Evolutionary conservation across 208 protist species (phyloP).

Genomic region (Crithidia fasciculata): DNA sequence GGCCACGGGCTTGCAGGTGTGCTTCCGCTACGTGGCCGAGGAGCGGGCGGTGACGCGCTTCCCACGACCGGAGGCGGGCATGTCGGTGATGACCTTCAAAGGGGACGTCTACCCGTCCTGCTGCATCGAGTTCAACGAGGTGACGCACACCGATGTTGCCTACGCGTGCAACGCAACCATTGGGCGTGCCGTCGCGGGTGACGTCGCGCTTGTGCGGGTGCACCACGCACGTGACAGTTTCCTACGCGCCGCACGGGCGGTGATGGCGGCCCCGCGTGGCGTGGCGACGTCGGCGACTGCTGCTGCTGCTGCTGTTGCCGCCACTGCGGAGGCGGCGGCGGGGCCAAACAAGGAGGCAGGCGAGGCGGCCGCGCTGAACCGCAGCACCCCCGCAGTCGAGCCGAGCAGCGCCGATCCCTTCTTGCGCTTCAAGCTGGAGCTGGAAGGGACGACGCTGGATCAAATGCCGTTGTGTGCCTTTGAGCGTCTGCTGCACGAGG

Average conservation of each 20-base stretch:
- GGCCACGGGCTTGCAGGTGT: slow-evolving; percentile 31
- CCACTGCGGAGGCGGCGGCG: not conserved
- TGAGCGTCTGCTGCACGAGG: slow-evolving; percentile 48
- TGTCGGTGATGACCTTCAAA: slow-evolving; percentile 15
- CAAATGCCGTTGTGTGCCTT: slow-evolving; percentile 51
- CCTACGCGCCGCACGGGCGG: slow-evolving; percentile 23
- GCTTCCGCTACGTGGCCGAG: slow-evolving; percentile 32
- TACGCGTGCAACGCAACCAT: slow-evolving; percentile 45
- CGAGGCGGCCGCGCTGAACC: slow-evolving; percentile 6
- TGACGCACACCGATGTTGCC: slow-evolving; percentile 42
- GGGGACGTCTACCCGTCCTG: slow-evolving; percentile 34
- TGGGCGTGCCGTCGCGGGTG: slow-evolving; percentile 43
- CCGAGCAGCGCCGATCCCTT: slow-evolving; percentile 1
- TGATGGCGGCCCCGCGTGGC: slow-evolving; percentile 22
- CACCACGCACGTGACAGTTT: slow-evolving; percentile 70
- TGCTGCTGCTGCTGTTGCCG: not conserved
- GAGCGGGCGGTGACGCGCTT: slow-evolving; percentile 26
- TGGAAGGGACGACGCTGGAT: slow-evolving; percentile 59
- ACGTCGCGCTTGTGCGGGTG: slow-evolving; percentile 68
- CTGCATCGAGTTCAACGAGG: slow-evolving; percentile 62
- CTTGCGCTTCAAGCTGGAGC: slow-evolving; percentile 71
- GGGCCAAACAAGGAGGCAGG: not conserved
- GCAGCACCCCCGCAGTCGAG: slow-evolving; percentile 3
- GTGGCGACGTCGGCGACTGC: not conserved
- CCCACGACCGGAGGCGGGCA: not conserved